Evolutionary conservation across 2,329 filamentous ascomycete species (phyloP).

Genomic region (Hypoxylon sp.): DNA sequence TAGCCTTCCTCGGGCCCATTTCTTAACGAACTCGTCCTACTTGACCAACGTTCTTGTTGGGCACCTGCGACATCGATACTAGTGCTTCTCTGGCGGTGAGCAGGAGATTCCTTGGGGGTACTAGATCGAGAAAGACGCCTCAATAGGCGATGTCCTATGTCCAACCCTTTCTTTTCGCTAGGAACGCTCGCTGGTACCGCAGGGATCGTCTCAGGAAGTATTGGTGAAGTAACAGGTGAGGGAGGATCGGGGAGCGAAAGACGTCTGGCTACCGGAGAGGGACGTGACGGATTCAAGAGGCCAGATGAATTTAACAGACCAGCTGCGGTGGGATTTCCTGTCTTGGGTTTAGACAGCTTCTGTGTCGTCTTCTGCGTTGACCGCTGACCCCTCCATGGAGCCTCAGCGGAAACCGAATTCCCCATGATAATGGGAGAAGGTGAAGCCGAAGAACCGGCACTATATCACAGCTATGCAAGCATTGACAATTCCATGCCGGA

Average conservation of each 20-base stretch:
- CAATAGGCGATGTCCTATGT: slow-evolving; percentile 33
- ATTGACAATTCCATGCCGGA: slow-evolving; percentile 53
- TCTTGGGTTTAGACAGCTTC: slow-evolving; percentile 62
- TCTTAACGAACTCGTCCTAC: slow-evolving; percentile 48
- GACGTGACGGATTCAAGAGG: slow-evolving; percentile 45
- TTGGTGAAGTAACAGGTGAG: slow-evolving; percentile 34
- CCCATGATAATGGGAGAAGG: slow-evolving; percentile 54
- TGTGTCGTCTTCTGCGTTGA: slow-evolving; percentile 57
- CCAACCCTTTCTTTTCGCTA: slow-evolving; percentile 19
- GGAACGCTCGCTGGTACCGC: slow-evolving; percentile 4
- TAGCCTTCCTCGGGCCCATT: slow-evolving; percentile 29
- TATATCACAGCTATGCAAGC: slow-evolving; percentile 49
- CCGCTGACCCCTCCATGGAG: slow-evolving; percentile 48
- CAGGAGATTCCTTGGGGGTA: slow-evolving; percentile 44
- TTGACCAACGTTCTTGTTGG: slow-evolving; percentile 37
- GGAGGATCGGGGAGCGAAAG: slow-evolving; percentile 39
- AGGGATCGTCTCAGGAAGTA: slow-evolving; percentile 30
- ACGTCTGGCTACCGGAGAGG: slow-evolving; percentile 44
- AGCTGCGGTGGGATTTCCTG: slow-evolving; percentile 52
- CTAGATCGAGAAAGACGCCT: slow-evolving; percentile 50
- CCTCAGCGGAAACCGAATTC: slow-evolving; percentile 59
- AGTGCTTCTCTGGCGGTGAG: slow-evolving; percentile 41
- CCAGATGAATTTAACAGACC: slow-evolving; percentile 52
- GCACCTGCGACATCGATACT: slow-evolving; percentile 43
- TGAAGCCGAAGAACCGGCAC: slow-evolving; percentile 44